Evolutionary conservation across 768 basidiomycete species (phyloP).

Genomic region (Suillus subaureus): DNA sequence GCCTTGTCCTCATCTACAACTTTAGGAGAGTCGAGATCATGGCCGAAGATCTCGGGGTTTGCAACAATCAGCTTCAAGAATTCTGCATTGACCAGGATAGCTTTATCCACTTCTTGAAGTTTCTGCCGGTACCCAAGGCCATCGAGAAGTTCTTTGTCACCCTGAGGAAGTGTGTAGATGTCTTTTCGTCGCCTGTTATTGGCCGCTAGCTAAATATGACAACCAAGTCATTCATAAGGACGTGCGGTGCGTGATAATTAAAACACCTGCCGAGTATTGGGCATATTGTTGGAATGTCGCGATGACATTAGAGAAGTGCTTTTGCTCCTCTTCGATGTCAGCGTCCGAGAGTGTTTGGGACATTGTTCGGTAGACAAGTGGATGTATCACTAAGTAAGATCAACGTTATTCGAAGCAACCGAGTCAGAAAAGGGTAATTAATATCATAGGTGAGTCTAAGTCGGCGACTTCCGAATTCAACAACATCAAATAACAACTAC

Average conservation of each 20-base stretch:
- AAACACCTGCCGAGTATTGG: constrained; percentile 60
- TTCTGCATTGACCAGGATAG: constrained; percentile 77
- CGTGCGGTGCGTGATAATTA: constrained; percentile 22
- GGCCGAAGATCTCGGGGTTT: constrained; percentile 81
- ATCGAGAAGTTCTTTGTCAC: constrained; percentile 71
- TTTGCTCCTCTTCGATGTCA: constrained; percentile 57
- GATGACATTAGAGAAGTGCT: constrained; percentile 76
- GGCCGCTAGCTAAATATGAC: constrained; percentile 46
- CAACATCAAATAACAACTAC: neutral
- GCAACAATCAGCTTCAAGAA: constrained; percentile 77
- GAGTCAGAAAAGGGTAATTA: neutral
- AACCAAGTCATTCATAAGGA: neutral
- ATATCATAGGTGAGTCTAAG: neutral
- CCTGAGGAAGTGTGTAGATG: constrained; percentile 64
- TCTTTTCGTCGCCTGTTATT: constrained; percentile 78
- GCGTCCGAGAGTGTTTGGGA: constrained; percentile 31
- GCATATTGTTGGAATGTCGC: constrained; percentile 76
- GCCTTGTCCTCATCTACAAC: constrained; percentile 29
- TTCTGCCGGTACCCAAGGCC: constrained; percentile 76
- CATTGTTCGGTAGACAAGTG: constrained; percentile 18
- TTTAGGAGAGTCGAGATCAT: constrained; percentile 34
- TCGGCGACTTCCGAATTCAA: constrained; percentile 1
- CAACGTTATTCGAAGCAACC: neutral
- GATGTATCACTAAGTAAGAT: neutral
- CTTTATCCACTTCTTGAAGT: constrained; percentile 76